A percentile compares a stretch with the other conserved stretches of the same genome.
Evolutionary conservation across 2,329 filamentous ascomycete species (phyloP).

Genomic region (Alternaria brassicicola): DNA sequence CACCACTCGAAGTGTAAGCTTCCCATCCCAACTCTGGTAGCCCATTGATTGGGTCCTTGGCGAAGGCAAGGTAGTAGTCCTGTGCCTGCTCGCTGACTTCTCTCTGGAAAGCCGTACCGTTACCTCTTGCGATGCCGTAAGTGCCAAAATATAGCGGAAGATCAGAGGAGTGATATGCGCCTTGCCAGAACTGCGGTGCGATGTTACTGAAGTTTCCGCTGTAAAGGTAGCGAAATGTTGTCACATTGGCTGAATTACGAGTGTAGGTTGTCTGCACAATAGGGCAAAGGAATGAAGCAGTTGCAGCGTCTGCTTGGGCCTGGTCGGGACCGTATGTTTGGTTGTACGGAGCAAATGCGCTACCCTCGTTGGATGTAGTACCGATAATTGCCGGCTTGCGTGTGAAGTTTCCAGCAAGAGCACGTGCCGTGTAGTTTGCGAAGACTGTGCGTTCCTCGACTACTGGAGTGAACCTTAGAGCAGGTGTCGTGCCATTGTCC

Average conservation of each 20-base stretch:
- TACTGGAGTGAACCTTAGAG: constrained; percentile 36
- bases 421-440: constrained; percentile 44
- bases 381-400: constrained; percentile 47
- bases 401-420: constrained; percentile 34
- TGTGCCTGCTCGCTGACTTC: constrained; percentile 46
- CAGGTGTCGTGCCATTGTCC: constrained; percentile 33
- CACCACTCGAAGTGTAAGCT: constrained; percentile 33
- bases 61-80: constrained; percentile 47
- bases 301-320: constrained; percentile 24
- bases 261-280: constrained; percentile 33
- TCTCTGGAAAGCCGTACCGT: constrained; percentile 37
- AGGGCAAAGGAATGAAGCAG: constrained; percentile 42
- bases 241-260: constrained; percentile 29
- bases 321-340: constrained; percentile 34
- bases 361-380: constrained; percentile 44
- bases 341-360: constrained; percentile 42
- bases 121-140: constrained; percentile 33
- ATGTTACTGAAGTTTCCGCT: constrained; percentile 48
- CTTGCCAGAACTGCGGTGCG: constrained; percentile 42
- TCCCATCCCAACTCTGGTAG: constrained; percentile 43
- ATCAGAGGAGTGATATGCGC: constrained; percentile 47
- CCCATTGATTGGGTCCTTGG: constrained; percentile 37
- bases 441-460: constrained; percentile 44
- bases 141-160: constrained; percentile 48
- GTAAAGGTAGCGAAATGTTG: constrained; percentile 49